phyloP scores from a whole-genome alignment of 2,329 filamentous ascomycete species.

The Fusarium aywerte region DNA sequence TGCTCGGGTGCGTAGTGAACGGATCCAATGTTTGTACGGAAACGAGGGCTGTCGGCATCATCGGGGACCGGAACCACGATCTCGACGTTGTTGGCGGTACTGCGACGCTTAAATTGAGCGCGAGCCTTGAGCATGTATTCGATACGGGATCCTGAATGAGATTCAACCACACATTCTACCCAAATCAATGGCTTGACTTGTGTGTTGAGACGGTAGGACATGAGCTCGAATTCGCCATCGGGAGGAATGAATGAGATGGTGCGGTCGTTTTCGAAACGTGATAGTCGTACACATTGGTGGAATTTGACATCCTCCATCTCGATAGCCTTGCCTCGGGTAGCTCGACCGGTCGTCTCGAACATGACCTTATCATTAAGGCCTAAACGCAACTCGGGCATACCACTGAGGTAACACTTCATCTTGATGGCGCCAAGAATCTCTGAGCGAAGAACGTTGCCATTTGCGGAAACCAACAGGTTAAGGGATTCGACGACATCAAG shows the following conservation, averaged over 20 bases:
- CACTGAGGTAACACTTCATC: slow-evolving; percentile 99
- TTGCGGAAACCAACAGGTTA: slow-evolving; percentile 93
- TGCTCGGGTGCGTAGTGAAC: slow-evolving; percentile 98
- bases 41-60: slow-evolving; percentile 94
- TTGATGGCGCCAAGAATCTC: slow-evolving; percentile 98
- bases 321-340: slow-evolving; percentile 94
- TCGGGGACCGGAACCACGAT: slow-evolving; percentile 97
- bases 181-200: slow-evolving; percentile 98
- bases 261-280: slow-evolving; percentile 96
- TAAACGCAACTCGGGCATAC: slow-evolving; percentile 95
- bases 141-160: slow-evolving; percentile 92
- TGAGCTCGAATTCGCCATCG: slow-evolving; percentile 98
- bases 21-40: slow-evolving; percentile 95
- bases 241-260: slow-evolving; percentile 99
- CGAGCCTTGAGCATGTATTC: slow-evolving; percentile 99
- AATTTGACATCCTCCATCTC: slow-evolving; percentile 99
- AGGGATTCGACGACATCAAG: slow-evolving; percentile 96
- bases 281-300: slow-evolving; percentile 95
- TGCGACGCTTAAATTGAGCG: slow-evolving; percentile 97
- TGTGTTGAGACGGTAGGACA: slow-evolving; percentile 98
- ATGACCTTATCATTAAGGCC: slow-evolving; percentile 99
- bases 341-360: slow-evolving; percentile 97
- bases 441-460: slow-evolving; percentile 93
- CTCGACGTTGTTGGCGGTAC: slow-evolving; percentile 98
- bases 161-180: slow-evolving; percentile 98